Evolutionary conservation across 2,329 filamentous ascomycete genomes (phyloP).

Genomic region (Beauveria sp.): DNA sequence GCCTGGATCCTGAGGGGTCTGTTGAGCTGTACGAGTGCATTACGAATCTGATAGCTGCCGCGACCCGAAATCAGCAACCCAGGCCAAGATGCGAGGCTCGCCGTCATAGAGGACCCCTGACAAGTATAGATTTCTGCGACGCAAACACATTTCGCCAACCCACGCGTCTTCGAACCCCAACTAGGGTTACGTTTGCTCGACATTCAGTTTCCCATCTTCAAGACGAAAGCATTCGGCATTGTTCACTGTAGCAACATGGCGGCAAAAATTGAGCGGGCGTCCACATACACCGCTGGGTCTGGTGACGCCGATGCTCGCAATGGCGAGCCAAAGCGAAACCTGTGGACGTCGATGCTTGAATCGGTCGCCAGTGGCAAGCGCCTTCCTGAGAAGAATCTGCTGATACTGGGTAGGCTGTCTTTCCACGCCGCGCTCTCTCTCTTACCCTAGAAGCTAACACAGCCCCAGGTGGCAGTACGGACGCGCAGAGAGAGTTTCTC

Average conservation of each 20-base stretch:
- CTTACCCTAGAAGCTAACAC: not conserved
- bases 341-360: constrained; percentile 92
- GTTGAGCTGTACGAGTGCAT: not conserved
- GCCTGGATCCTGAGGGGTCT: not conserved
- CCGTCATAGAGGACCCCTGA: constrained; percentile 9
- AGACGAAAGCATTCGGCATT: constrained; percentile 2
- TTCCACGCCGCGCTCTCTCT: not conserved
- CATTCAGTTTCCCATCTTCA: not conserved
- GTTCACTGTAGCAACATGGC: constrained; percentile 32
- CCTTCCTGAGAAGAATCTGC: constrained; percentile 82
- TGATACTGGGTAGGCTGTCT: constrained; percentile 63
- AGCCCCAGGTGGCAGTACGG: constrained; percentile 67
- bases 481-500: constrained; percentile 78
- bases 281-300: constrained; percentile 51
- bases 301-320: constrained; percentile 49
- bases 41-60: not conserved
- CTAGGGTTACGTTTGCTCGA: not conserved
- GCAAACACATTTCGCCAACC: not conserved
- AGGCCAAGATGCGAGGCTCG: constrained; percentile 3
- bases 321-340: constrained; percentile 73
- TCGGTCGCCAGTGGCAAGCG: constrained; percentile 83
- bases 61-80: not conserved
- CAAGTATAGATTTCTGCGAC: not conserved
- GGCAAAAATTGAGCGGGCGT: constrained; percentile 47
- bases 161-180: not conserved